Conservation (phyloP, 164 flowering plant species). For the Echeveria elegans region DNA sequence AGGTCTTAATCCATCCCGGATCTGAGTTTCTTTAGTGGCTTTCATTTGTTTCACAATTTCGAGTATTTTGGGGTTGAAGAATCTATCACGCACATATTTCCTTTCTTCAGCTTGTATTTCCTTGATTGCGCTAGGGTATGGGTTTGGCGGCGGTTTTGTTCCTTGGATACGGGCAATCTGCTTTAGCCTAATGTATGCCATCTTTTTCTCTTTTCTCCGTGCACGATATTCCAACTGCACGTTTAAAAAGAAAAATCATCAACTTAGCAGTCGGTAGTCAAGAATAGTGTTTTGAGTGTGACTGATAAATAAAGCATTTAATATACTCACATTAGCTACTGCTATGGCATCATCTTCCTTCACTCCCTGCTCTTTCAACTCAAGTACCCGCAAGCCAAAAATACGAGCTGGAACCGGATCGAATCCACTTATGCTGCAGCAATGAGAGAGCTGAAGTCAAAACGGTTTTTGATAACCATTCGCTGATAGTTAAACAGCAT, state of each 20-base stretch:
- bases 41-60: constrained; percentile 44
- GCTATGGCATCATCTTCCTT: constrained; percentile 68
- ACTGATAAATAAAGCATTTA: background rate
- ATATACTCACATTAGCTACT: constrained; percentile 64
- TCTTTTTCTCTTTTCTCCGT: constrained; percentile 65
- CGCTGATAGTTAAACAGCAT: background rate
- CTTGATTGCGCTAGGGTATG: constrained; percentile 72
- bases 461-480: background rate
- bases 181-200: constrained; percentile 64
- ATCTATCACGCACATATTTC: constrained; percentile 52
- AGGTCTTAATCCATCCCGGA: constrained; percentile 28
- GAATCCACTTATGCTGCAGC: constrained; percentile 45
- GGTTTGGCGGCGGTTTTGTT: constrained; percentile 72
- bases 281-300: background rate
- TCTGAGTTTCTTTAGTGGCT: constrained; percentile 28
- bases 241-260: too few relatives aligned
- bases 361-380: constrained; percentile 73
- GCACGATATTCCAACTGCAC: constrained; percentile 76
- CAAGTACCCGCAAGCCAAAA: constrained; percentile 77
- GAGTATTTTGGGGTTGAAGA: constrained; percentile 32
- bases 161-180: constrained; percentile 66
- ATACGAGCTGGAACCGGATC: constrained; percentile 79
- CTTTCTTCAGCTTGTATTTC: constrained; percentile 78
- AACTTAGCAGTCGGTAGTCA: background rate
- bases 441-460: constrained; percentile 1